A percentile compares a stretch with the other conserved stretches of the same genome.
Evolutionary conservation across 805 yeast species (phyloP).

Genomic region (Kuraishia borneana): DNA sequence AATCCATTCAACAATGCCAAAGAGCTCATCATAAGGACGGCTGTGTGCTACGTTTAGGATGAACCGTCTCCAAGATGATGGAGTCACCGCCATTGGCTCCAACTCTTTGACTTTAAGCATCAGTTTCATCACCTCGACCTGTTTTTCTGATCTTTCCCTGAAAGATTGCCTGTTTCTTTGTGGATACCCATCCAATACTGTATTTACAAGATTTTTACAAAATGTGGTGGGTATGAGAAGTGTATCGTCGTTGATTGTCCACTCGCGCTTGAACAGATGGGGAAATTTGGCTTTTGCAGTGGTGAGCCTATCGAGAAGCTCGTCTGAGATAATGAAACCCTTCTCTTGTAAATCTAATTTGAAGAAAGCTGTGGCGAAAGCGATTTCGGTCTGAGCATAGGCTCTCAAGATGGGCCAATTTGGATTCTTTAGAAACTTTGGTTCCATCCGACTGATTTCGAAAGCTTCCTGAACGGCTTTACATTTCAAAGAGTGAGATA

Average conservation of each 20-base stretch:
- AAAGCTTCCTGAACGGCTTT: too few relatives aligned
- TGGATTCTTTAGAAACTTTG: too few relatives aligned
- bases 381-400: neutral
- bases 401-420: too few relatives aligned
- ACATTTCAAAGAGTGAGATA: too few relatives aligned
- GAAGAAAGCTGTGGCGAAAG: neutral
- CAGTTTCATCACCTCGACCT: neutral
- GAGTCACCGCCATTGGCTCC: neutral
- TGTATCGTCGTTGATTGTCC: neutral
- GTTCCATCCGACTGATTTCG: too few relatives aligned
- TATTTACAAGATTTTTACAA: neutral
- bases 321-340: neutral
- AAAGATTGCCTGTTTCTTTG: neutral
- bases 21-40: conserved; percentile 1
- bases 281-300: neutral
- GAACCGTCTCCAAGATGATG: conserved; percentile 2
- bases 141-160: neutral
- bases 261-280: neutral
- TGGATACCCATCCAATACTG: neutral
- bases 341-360: neutral
- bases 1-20: conserved; percentile 2
- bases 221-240: neutral
- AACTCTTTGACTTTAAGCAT: neutral
- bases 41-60: conserved; percentile 2
- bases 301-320: neutral